Base-by-base conservation (phyloP, 2,329 filamentous ascomycete genomes). In the Penicillium psychrosexuale region DNA sequence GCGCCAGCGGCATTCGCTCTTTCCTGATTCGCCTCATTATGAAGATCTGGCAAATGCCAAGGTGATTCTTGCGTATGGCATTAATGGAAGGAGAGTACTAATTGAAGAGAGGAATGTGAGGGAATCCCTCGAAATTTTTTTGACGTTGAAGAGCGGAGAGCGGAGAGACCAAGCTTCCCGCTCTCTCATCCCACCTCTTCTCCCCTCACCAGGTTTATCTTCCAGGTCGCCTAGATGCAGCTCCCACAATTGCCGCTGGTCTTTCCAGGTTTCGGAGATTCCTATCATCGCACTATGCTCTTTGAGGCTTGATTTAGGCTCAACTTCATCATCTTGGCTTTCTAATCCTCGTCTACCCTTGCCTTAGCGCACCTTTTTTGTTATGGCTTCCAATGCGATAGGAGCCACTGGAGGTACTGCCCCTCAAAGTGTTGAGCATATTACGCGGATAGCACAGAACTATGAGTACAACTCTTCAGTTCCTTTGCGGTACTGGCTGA, bases 391-490 rank as follows among this genome's bases (percentile, higher is more conserved):
- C 33, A 58, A 64, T 49, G 17, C 22, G 37, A 57, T 61, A 30
- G 31, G 24, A 33, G 72, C 66, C 50, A 67, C 69, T 38, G 31
- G 24, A 33, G 72, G 67, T 51, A 67, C 69, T 38, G 61, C 71
- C 37, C 91, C 91, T 38, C 76, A 88, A 73, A 91, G 81, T 61
- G 82, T 94, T 54, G 86, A 87, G 66, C 88, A 95, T 68, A 88
- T 97, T 57, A 84, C 87, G 11, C 79, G 82, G 30, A 85, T 87
- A 63, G 94, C 93, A 3, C 81, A 86, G 60, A 84, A 88, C 61
- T 97, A 94, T 70, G 84, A 88, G 54, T 97, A 92, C 77, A 90
- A 91, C 70, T 81, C 82, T 1, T 81, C 82, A 31, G 88, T 96
- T 49, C 83, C 88, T 3, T 80, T 97, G 53, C 88, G 87, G 61